phyloP scores from a whole-genome alignment of 495 filamentous ascomycete genomes.

The Lasiosphaeriaceae sp. region DNA sequence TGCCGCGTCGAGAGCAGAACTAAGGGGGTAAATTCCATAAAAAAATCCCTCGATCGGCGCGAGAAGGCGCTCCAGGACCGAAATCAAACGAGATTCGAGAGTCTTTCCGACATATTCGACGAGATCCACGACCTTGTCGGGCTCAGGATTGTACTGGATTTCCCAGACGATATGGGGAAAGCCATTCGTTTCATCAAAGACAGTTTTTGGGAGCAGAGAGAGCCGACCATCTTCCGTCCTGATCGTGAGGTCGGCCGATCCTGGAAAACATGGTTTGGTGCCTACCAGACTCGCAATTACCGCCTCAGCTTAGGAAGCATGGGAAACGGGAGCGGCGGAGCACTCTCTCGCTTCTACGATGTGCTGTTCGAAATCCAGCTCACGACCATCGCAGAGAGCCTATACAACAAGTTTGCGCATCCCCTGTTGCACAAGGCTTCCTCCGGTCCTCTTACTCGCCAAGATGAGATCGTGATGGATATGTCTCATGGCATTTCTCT shows the following conservation, averaged over 20 bases:
- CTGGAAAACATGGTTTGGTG: conserved; percentile 9
- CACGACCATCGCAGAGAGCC: conserved; percentile 5
- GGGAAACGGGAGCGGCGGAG: not conserved
- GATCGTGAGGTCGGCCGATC: not conserved
- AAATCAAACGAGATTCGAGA: conserved; percentile 3
- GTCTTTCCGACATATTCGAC: conserved; percentile 1
- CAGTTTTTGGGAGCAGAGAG: not conserved
- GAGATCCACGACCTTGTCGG: conserved; percentile 10
- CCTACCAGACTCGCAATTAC: conserved; percentile 9
- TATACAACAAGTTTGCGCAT: conserved; percentile 12
- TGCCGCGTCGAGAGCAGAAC: conserved; percentile 7
- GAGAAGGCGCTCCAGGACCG: not conserved
- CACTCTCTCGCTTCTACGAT: conserved; percentile 5
- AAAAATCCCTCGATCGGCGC: conserved; percentile 1
- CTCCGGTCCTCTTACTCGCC: conserved; percentile 3
- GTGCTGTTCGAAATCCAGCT: conserved; percentile 11
- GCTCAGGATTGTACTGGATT: conserved; percentile 8
- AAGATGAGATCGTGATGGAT: conserved; percentile 7
- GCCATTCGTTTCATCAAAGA: conserved; percentile 3
- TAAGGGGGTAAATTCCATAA: conserved; percentile 1
- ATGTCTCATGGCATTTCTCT: conserved; percentile 3
- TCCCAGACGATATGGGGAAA: conserved; percentile 2
- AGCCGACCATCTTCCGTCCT: not conserved
- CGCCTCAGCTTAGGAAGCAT: conserved; percentile 4
- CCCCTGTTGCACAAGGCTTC: conserved; percentile 7